Evolutionary conservation across 805 yeast genomes (phyloP).

Genomic region (Zygosaccharomyces lentus): DNA sequence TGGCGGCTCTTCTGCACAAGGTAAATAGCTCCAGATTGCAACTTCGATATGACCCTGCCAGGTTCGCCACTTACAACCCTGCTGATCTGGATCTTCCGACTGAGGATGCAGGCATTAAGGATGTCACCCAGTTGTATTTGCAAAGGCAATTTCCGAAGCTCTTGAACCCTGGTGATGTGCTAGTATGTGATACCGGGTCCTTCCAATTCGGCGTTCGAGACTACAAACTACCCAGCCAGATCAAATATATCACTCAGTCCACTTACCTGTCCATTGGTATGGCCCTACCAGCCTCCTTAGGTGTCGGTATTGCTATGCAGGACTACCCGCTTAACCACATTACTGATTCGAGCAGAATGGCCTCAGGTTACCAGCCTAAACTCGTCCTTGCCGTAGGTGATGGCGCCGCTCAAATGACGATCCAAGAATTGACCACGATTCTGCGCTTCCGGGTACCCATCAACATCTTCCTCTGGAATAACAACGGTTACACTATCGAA

Average conservation of each 20-base stretch:
- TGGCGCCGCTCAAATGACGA: slow-evolving; percentile 92
- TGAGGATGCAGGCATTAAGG: slow-evolving; percentile 10
- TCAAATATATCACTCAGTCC: slow-evolving; percentile 56
- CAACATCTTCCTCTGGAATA: slow-evolving; percentile 70
- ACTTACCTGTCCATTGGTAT: slow-evolving; percentile 85
- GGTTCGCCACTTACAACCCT: slow-evolving; percentile 23
- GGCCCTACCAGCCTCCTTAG: slow-evolving; percentile 82
- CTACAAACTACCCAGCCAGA: slow-evolving; percentile 52
- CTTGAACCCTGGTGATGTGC: slow-evolving; percentile 58
- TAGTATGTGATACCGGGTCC: slow-evolving; percentile 82
- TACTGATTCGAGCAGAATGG: slow-evolving; percentile 22
- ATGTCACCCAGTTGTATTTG: slow-evolving; percentile 48
- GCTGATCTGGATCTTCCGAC: slow-evolving; percentile 17
- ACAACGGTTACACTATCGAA: slow-evolving; percentile 87
- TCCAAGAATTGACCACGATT: slow-evolving; percentile 73
- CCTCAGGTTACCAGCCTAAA: slow-evolving; percentile 41
- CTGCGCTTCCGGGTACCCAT: slow-evolving; percentile 59
- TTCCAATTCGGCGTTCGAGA: slow-evolving; percentile 75
- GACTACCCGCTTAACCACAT: slow-evolving; percentile 41
- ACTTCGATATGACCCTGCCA: slow-evolving; percentile 16
- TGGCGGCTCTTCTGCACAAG: slow-evolving; percentile 40
- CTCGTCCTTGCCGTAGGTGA: slow-evolving; percentile 80
- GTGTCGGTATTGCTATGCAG: slow-evolving; percentile 68
- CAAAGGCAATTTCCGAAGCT: slow-evolving; percentile 40
- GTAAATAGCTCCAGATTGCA: slow-evolving; percentile 35